phyloP scores from a whole-genome alignment of 192 early-diverging fungal species.

The Entomortierella chlamydospora region DNA sequence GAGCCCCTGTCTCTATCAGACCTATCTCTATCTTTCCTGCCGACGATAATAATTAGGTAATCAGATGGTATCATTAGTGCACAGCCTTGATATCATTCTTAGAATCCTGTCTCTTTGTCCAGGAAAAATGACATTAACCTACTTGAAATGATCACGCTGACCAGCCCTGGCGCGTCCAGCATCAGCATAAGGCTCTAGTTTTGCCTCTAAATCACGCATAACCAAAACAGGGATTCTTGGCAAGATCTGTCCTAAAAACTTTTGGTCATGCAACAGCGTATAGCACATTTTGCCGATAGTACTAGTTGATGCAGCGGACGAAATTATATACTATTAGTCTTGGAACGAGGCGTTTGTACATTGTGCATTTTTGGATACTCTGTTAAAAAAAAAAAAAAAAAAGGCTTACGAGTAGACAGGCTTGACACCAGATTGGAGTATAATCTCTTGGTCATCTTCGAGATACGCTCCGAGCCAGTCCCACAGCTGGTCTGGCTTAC shows the following conservation, averaged over 20 bases:
- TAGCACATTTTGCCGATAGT: slow-evolving; percentile 79
- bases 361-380: no score
- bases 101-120: no score
- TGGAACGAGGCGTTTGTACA: no score
- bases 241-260: slow-evolving; percentile 83
- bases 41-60: neutral
- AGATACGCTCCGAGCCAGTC: slow-evolving; percentile 83
- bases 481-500: slow-evolving; percentile 80
- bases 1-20: slow-evolving; percentile 32
- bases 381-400: no score
- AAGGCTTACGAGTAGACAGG: slow-evolving; percentile 69
- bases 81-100: no score
- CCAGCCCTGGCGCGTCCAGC: slow-evolving; percentile 34
- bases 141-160: slow-evolving; percentile 48
- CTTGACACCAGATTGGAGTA: slow-evolving; percentile 65
- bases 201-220: slow-evolving; percentile 77
- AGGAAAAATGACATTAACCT: no score
- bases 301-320: slow-evolving; percentile 45
- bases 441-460: slow-evolving; percentile 83
- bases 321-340: slow-evolving; percentile 4
- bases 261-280: slow-evolving; percentile 77
- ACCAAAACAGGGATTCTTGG: slow-evolving; percentile 88
- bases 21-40: slow-evolving; percentile 33
- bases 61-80: no score
- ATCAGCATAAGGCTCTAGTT: slow-evolving; percentile 65